A percentile compares a stretch with the other conserved stretches of the same genome.
Evolutionary conservation across 2,329 filamentous ascomycete species (phyloP).

Genomic region (Calonectria pteridis): DNA sequence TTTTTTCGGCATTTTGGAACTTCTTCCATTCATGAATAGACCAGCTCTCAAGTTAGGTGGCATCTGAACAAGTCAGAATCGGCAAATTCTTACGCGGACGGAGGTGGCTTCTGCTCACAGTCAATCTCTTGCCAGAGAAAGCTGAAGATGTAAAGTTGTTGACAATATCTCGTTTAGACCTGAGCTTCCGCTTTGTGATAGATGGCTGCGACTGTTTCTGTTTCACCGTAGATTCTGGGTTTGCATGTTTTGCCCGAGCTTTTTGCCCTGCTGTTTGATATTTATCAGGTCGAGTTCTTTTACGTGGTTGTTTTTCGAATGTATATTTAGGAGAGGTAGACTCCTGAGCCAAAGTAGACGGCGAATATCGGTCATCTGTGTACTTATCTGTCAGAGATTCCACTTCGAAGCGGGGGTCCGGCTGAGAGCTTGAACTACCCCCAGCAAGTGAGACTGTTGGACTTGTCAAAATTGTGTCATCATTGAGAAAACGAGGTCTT

Average conservation of each 20-base stretch:
- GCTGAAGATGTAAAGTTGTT: conserved; percentile 67
- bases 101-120: conserved; percentile 38
- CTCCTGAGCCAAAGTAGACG: not conserved
- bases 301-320: conserved; percentile 65
- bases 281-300: conserved; percentile 67
- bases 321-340: conserved; percentile 1
- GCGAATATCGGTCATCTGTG: not conserved
- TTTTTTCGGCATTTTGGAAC: conserved; percentile 29
- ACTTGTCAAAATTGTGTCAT: not conserved
- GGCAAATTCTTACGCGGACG: not conserved
- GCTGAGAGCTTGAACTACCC: not conserved
- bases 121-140: conserved; percentile 56
- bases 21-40: conserved; percentile 50
- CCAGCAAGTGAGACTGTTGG: conserved; percentile 1
- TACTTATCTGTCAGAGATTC: conserved; percentile 22
- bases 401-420: not conserved
- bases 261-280: conserved; percentile 60
- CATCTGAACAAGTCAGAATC: conserved; percentile 35
- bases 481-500: not conserved
- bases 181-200: conserved; percentile 45
- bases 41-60: conserved; percentile 50
- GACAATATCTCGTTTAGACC: conserved; percentile 62
- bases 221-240: not conserved
- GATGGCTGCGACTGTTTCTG: conserved; percentile 17
- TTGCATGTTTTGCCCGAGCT: not conserved